Percentiles rank a stretch among this genome's conserved stretches.
These are phyloP conservation scores for Phaeosphaeriaceae sp. DNA, from an alignment of 2,329 filamentous ascomycete genomes.

Conservation along the genomic window DNA sequence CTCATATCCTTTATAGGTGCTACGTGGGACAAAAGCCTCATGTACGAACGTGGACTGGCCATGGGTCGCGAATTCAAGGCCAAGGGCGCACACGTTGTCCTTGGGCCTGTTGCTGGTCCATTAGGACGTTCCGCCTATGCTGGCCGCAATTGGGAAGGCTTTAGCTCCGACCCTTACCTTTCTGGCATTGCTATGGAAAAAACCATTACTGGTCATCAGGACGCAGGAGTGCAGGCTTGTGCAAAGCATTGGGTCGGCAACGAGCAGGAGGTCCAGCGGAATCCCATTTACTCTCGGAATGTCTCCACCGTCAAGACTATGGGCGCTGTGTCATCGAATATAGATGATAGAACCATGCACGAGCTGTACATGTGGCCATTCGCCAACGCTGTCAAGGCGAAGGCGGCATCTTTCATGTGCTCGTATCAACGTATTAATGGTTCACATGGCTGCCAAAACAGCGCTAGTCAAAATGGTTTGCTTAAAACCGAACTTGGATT, in stretches of 20 bases:
- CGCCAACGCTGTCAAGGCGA: slow-evolving; percentile 64
- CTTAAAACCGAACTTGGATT: slow-evolving; percentile 61
- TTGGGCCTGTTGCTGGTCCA: slow-evolving; percentile 59
- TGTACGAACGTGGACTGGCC: slow-evolving; percentile 46
- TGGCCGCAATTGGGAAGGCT: slow-evolving; percentile 56
- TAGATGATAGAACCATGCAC: slow-evolving; percentile 70
- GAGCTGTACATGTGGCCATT: slow-evolving; percentile 73
- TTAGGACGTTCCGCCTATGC: slow-evolving; percentile 50
- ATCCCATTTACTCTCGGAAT: slow-evolving; percentile 62
- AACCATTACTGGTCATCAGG: slow-evolving; percentile 50
- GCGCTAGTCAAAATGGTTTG: slow-evolving; percentile 56
- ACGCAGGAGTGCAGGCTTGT: slow-evolving; percentile 51
- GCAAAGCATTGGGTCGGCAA: slow-evolving; percentile 65
- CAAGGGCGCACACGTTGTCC: slow-evolving; percentile 50
- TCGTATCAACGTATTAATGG: slow-evolving; percentile 50
- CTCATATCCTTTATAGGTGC: slow-evolving; percentile 3
- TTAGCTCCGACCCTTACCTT: slow-evolving; percentile 52
- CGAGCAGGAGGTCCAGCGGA: slow-evolving; percentile 62
- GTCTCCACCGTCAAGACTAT: slow-evolving; percentile 52
- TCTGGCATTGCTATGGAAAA: slow-evolving; percentile 50
- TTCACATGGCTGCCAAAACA: slow-evolving; percentile 46
- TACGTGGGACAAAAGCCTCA: slow-evolving; percentile 49
- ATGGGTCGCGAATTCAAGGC: slow-evolving; percentile 46
- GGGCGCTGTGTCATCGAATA: slow-evolving; percentile 66
- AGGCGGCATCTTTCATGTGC: slow-evolving; percentile 68